Percentiles rank a stretch among this genome's conserved stretches.
Conservation (phyloP, 371 early-diverging fungal species). For the Choanephora cucurbitarum region DNA sequence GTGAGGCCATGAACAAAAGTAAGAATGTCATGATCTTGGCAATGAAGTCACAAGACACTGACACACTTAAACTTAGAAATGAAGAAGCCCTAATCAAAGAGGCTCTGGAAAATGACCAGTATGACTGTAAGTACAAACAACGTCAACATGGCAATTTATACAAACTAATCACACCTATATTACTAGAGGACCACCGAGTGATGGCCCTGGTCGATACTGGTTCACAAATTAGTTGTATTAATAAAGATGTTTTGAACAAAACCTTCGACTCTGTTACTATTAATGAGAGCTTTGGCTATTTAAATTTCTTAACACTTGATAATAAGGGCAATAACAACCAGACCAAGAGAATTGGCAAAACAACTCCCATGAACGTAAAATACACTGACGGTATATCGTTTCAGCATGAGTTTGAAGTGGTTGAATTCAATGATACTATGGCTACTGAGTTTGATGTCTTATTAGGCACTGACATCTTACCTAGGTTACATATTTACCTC, state of each 20-base stretch:
- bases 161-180: slow-evolving; percentile 9
- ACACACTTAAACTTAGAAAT: neutral
- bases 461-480: slow-evolving; percentile 7
- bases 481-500: slow-evolving; percentile 1
- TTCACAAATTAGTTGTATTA: slow-evolving; percentile 3
- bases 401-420: slow-evolving; percentile 9
- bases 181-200: neutral
- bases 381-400: neutral
- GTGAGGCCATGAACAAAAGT: neutral
- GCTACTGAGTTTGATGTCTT: slow-evolving; percentile 1
- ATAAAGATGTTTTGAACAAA: slow-evolving; percentile 1
- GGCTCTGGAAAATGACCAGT: neutral
- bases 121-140: slow-evolving; percentile 4
- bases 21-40: neutral
- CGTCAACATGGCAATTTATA: neutral
- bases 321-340: neutral
- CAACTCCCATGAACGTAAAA: neutral
- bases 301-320: slow-evolving; percentile 12
- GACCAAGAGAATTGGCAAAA: slow-evolving; percentile 3
- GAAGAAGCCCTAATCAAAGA: neutral
- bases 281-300: neutral
- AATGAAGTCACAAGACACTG: neutral
- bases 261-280: neutral
- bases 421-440: slow-evolving; percentile 11
- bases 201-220: slow-evolving; percentile 12